Evolutionary conservation across 2,329 filamentous ascomycete species (phyloP).

Genomic region (Epichloe sp.): DNA sequence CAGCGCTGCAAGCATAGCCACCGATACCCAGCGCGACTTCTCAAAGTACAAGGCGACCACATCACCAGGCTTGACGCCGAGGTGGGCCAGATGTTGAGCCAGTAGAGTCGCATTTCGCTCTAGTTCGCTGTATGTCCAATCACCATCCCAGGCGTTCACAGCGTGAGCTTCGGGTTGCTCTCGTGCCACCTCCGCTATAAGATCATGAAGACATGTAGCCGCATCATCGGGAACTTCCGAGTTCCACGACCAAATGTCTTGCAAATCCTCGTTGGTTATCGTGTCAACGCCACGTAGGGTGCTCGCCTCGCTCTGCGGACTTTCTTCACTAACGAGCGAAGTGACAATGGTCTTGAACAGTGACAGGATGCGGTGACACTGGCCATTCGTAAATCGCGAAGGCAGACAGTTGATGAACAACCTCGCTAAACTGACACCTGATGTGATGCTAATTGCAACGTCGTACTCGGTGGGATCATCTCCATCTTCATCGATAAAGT

Average conservation of each 20-base stretch:
- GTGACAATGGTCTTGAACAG: not conserved
- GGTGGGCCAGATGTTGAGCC: constrained; percentile 5
- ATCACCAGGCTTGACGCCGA: constrained; percentile 1
- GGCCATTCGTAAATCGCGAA: constrained; percentile 1
- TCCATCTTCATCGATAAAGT: constrained; percentile 4
- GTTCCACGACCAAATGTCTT: constrained; percentile 4
- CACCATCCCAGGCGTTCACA: constrained; percentile 13
- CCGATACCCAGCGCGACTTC: constrained; percentile 12
- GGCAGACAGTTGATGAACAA: constrained; percentile 1
- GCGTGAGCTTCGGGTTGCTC: constrained; percentile 1
- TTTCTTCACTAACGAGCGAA: not conserved
- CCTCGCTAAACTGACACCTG: not conserved
- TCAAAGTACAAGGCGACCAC: constrained; percentile 14
- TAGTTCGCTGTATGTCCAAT: constrained; percentile 11
- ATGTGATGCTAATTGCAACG: constrained; percentile 12
- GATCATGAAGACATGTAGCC: not conserved
- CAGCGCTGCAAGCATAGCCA: constrained; percentile 13
- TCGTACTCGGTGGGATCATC: constrained; percentile 15
- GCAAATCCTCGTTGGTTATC: not conserved
- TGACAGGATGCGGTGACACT: not conserved
- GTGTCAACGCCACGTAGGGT: not conserved
- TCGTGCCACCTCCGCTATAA: not conserved
- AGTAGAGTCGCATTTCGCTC: constrained; percentile 9
- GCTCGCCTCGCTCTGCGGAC: not conserved
- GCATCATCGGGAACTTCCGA: not conserved